Evolutionary conservation across 1,284 basidiomycete genomes (phyloP), one percentile per base, ranked within the genome.

Genomic region (Kwoniella shivajii): DNA sequence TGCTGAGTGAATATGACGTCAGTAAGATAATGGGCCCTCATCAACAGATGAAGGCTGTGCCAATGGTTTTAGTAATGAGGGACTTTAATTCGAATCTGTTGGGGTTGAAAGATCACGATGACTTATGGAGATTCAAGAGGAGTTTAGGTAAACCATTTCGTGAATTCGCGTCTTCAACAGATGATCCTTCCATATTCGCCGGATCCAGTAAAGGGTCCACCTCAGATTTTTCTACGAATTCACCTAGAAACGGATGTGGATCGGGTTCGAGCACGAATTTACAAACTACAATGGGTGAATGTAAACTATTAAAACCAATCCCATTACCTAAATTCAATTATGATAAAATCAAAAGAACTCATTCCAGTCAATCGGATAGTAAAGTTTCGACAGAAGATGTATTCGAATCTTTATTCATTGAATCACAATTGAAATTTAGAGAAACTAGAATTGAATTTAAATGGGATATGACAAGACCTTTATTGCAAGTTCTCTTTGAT

Each of bases 271-370:
- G n/a, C n/a, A n/a, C n/a, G n/a, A n/a, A n/a, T n/a, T 43, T 43
- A 20, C 14, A 27, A 29, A 49, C 47, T 7, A 38, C 18, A 24
- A 13, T 38, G 13, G 16, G 22, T 18, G 13, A 26, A 38, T 49
- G 47, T 38, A 36, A 36, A 49, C 22, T 49, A 26, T 11, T 29
- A 10, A 49, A 49, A 49, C 47, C 47, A 13, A 38, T 49, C 34
- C 33, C 46, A 7, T 48, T 48, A 37, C 46, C 46, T 37, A 24
- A 34, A 34, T 18, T 34, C 3, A 6, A 6, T 13, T 26, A 14
- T 4, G 18, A 10, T 6, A 6, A 24, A 16, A 48, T 10, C 20
- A 27, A n/a, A n/a, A n/a, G 22, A 10, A 48, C 13, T 11, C 22
- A 22, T 22, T 49, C 47, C 16, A 37, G 11, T 13, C n/a, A 49